Base-by-base conservation (phyloP, 306 rosid species). In the Quercus wislizeni region DNA sequence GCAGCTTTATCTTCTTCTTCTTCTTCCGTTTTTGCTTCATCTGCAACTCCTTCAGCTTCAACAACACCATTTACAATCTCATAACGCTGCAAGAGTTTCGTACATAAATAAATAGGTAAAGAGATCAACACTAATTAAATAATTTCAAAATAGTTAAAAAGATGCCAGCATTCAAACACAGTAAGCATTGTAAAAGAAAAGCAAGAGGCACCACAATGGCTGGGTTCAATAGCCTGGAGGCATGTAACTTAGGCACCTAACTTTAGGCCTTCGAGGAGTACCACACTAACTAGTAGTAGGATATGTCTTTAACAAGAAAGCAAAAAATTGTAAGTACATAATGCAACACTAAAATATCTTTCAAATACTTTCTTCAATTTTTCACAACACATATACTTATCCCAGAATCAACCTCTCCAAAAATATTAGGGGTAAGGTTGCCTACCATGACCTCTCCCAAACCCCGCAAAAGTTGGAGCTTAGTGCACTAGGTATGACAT, bases 1-100 rank as follows among this genome's bases (percentile, higher is more conserved):
- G 76, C 78, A 20, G 83, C 82, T 27, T 86, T 80, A 20, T 74
- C 87, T 79, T 88, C 93, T 68, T 76, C 93, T 68, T 76, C 93
- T 71, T 76, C 93, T 70, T 78, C 86, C 19, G 83, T 9, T 18
- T 84, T 43, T 46, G 86, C 74, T 52, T 89, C 94, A 64, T 71
- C 68, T 6, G 74, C 61, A 54, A 58, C 88, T 49, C 93, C 94
- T 84, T 92, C 98, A 65, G 75, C 92, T 78, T 92, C 98, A 18
- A 58, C 65, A 33, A 74, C 92, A 77, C 97, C 97, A 82, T 88
- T 94, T 9, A 94, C 96, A 59, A 94, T 92, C 1, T 90, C 94
- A 55, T 55, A 88, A 5, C 98, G 86, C 98, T 94, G 92, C 81
- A 84, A 74, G 74, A 41, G 23, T 30, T 23, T 80, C 64, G 20